Evolutionary conservation across 2,329 filamentous ascomycete species (phyloP).

Genomic region (Allantophomopsis cytisporea): DNA sequence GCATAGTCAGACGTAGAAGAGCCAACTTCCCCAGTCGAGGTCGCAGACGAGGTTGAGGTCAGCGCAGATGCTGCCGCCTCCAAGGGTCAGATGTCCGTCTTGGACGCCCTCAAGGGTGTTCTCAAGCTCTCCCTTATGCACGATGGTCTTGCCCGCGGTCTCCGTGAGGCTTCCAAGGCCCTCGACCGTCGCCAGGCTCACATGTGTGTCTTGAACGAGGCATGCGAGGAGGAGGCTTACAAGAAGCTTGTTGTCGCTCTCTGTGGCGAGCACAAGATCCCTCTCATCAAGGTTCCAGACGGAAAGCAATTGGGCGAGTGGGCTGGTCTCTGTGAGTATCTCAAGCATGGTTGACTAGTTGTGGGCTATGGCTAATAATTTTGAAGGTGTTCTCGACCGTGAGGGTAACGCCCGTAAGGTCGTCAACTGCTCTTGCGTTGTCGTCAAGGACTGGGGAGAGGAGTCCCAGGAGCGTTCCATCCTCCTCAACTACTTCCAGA

Average conservation of each 20-base stretch:
- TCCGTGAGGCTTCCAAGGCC: conserved; percentile 96
- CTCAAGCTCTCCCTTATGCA: conserved; percentile 98
- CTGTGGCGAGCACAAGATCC: conserved; percentile 99
- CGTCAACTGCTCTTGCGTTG: conserved; percentile 99
- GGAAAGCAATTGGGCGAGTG: conserved; percentile 99
- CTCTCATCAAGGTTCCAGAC: conserved; percentile 98
- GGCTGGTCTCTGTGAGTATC: conserved; percentile 91
- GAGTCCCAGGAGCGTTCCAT: conserved; percentile 98
- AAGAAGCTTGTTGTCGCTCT: conserved; percentile 99
- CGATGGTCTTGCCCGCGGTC: conserved; percentile 96
- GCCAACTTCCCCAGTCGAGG: conserved; percentile 75
- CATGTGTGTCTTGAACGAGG: conserved; percentile 99
- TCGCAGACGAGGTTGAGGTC: conserved; percentile 84
- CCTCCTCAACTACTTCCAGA: conserved; percentile 99
- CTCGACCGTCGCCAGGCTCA: conserved; percentile 97
- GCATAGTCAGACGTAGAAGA: conserved; percentile 99
- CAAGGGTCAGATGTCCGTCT: conserved; percentile 92
- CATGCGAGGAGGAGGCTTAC: conserved; percentile 99
- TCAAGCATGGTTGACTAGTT: not conserved
- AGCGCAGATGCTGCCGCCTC: conserved; percentile 71
- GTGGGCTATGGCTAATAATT: conserved; percentile 4
- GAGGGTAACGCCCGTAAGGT: conserved; percentile 99
- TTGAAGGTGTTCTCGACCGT: conserved; percentile 85
- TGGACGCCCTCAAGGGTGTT: conserved; percentile 97
- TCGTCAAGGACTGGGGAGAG: conserved; percentile 99